A percentile compares a stretch with the other conserved stretches of the same genome.
phyloP scores from a whole-genome alignment of 164 flowering plant genomes.

The Dillenia suffruticosa region DNA sequence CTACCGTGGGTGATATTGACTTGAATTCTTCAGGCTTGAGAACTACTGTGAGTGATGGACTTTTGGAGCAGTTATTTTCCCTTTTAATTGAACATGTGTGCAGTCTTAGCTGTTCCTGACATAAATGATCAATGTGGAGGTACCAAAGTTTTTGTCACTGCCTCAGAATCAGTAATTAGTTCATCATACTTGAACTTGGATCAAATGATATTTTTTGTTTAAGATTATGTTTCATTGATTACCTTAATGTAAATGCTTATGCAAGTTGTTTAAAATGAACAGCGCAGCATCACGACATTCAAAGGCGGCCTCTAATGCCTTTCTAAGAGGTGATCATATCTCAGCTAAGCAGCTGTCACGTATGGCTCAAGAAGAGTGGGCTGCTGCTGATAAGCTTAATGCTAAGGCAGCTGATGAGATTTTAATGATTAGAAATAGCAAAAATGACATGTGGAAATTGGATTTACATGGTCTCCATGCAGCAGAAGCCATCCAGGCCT shows the following conservation, averaged over 20 bases:
- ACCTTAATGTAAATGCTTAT: slow-evolving; percentile 2
- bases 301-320: slow-evolving; percentile 70
- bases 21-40: too few relatives aligned
- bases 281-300: slow-evolving; percentile 85
- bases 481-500: slow-evolving; percentile 70
- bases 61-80: too few relatives aligned
- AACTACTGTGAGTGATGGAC: too few relatives aligned
- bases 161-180: too few relatives aligned
- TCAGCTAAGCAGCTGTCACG: slow-evolving; percentile 63
- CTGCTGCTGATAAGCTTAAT: slow-evolving; percentile 58
- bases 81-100: too few relatives aligned
- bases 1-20: too few relatives aligned
- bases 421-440: slow-evolving; percentile 44
- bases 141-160: too few relatives aligned
- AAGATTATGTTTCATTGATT: not conserved
- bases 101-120: too few relatives aligned
- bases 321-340: slow-evolving; percentile 66
- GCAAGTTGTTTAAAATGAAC: slow-evolving; percentile 9
- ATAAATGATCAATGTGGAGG: too few relatives aligned
- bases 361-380: slow-evolving; percentile 64
- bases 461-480: slow-evolving; percentile 98
- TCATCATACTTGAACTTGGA: too few relatives aligned
- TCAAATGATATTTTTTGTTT: too few relatives aligned
- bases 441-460: slow-evolving; percentile 69
- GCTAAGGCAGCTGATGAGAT: slow-evolving; percentile 74